Base-by-base conservation (phyloP, 331 rosid species). In the Prunus yedoensis region DNA sequence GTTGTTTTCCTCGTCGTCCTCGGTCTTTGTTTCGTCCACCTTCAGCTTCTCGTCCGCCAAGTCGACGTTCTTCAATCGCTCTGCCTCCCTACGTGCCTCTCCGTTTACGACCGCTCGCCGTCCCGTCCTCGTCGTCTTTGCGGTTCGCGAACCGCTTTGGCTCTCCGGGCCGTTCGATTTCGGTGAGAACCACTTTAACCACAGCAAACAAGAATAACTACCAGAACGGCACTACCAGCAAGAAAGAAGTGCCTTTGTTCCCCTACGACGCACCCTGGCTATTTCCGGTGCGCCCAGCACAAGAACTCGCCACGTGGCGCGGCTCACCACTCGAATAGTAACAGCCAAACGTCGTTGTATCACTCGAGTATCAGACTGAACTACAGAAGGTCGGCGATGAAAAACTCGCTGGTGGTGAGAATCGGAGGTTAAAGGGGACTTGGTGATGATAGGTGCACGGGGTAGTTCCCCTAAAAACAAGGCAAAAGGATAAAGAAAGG, bases 221-320 rank as follows among this genome's bases (percentile, higher is more conserved):
- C 35, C 5, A 14, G 32, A 63, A 41, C 59, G 80, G 62, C 50
- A 61, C 57, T 17, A 70, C 79, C 32, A 38, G 71, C 77, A 88
- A 67, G 81, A n/a, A 85, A 69, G 74, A 32, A 50, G 74, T 91
- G 93, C 58, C 17, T 76, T 79, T 91, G 96, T 60, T 86, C 96
- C 14, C 93, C 90, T 8, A 81, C 91, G 73, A 74, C 83, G 70
- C 96, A 91, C 58, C 87, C 90, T 0, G 91, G 93, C 1, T 87
- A 91, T 23, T 90, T 89, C 78, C 86, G 93, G 2, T 92, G 97
- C 71, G 69, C 89, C n/a, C 79, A 78, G 49, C 97, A 88, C 75
- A 90, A 81, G 74, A 86, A 79, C 20, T 23, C 77, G 11, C 77
- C 17, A 1, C 59, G 68, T 5, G 41, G 66, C 62, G 51, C 10